phyloP scores from a whole-genome alignment of 1,284 basidiomycete genomes.

The Rhodotorula sp. region DNA sequence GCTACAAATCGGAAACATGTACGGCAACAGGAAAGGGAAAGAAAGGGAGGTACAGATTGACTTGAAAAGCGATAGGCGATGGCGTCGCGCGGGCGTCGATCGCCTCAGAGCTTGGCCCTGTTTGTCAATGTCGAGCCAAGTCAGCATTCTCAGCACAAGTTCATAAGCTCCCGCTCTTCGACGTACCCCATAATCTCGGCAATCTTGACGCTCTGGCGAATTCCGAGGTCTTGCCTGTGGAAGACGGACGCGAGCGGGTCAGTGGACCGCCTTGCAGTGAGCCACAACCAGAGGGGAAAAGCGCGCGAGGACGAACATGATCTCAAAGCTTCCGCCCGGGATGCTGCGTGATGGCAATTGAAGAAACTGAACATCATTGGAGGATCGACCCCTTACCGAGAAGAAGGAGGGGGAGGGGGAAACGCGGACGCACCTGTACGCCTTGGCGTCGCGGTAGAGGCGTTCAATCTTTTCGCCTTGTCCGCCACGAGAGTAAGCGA shows the following conservation, averaged over 20 bases:
- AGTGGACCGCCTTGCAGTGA: no score
- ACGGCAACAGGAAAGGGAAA: background rate
- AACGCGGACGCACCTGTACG: slow-evolving; percentile 5
- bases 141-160: background rate
- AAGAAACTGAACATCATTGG: background rate
- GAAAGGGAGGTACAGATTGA: background rate
- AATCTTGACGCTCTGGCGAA: slow-evolving; percentile 36
- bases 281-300: no score
- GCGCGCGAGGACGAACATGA: slow-evolving; percentile 31
- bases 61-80: background rate
- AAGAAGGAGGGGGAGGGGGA: background rate
- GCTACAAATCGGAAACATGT: background rate
- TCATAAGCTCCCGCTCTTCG: no score
- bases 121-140: background rate
- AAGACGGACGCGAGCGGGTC: no score
- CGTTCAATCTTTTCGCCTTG: slow-evolving; percentile 44
- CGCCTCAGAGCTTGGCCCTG: background rate
- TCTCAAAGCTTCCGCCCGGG: slow-evolving; percentile 39
- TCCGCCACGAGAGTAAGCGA: slow-evolving; percentile 41
- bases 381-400: no score
- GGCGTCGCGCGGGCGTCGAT: no score
- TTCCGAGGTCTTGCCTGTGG: slow-evolving; percentile 37
- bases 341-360: no score
- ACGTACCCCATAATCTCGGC: slow-evolving; percentile 38
- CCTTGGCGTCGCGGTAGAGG: slow-evolving; percentile 41